Evolutionary conservation across 345 rosid species (phyloP).

Genomic region (Erodium maritimum): DNA sequence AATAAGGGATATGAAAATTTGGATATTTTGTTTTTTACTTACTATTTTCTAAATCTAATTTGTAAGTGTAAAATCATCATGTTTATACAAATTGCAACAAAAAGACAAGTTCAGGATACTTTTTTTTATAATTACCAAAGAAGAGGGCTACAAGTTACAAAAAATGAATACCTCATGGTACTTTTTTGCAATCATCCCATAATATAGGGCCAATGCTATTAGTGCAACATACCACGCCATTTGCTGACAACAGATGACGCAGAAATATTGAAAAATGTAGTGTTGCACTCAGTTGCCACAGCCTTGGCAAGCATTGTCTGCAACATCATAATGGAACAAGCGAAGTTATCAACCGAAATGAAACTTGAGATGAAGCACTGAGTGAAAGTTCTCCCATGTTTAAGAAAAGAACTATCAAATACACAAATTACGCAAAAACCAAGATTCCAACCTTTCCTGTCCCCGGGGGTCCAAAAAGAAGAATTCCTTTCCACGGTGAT

Average conservation of each 20-base stretch:
- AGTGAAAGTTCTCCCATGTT: not conserved
- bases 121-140: too few relatives aligned
- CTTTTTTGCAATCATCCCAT: too few relatives aligned
- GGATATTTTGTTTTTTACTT: too few relatives aligned
- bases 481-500: conserved; percentile 99
- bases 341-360: not conserved
- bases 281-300: conserved; percentile 96
- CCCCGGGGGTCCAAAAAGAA: conserved; percentile 97
- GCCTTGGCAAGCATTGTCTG: conserved; percentile 99
- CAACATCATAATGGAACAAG: conserved; percentile 11
- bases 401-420: not conserved
- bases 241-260: conserved; percentile 98
- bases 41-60: too few relatives aligned
- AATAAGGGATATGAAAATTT: too few relatives aligned
- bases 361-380: not conserved
- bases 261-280: conserved; percentile 93
- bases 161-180: too few relatives aligned
- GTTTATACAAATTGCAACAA: too few relatives aligned
- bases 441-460: conserved; percentile 73
- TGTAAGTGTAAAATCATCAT: too few relatives aligned
- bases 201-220: not conserved
- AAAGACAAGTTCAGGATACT: too few relatives aligned
- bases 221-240: conserved; percentile 69
- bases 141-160: too few relatives aligned
- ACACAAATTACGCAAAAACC: conserved; percentile 1